Evolutionary conservation across 108 stramenopile genomes (phyloP).

Genomic region (Nannochloropsis granulata): DNA sequence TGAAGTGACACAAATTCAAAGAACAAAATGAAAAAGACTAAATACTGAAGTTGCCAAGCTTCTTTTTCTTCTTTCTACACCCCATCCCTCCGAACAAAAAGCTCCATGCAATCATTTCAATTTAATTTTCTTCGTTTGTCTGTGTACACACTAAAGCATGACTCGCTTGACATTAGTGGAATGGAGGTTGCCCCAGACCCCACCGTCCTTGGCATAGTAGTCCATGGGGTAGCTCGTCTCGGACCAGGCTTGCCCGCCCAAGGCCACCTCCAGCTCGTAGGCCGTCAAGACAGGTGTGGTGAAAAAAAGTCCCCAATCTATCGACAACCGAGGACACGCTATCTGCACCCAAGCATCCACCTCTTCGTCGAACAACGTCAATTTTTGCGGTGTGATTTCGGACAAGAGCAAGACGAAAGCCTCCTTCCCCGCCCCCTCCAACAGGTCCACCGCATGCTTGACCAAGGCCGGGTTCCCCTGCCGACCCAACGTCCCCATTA

Average conservation of each 20-base stretch:
- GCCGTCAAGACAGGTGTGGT: constrained; percentile 44
- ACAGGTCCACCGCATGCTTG: constrained; percentile 42
- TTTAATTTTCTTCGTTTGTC: too few relatives aligned
- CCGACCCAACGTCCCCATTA: constrained; percentile 87
- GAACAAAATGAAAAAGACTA: too few relatives aligned
- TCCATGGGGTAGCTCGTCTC: constrained; percentile 83
- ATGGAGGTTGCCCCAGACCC: constrained; percentile 84
- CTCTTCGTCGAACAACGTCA: constrained; percentile 47
- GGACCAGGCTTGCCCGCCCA: constrained; percentile 29
- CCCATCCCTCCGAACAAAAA: too few relatives aligned
- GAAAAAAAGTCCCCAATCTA: constrained; percentile 89
- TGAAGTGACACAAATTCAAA: too few relatives aligned
- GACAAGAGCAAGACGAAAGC: constrained; percentile 64
- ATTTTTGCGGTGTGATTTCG: constrained; percentile 75
- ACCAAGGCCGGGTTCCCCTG: constrained; percentile 95
- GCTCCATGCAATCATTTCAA: too few relatives aligned
- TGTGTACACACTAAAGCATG: background rate
- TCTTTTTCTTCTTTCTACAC: too few relatives aligned
- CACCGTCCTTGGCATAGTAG: constrained; percentile 71
- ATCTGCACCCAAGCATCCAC: constrained; percentile 91
- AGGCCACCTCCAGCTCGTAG: constrained; percentile 40
- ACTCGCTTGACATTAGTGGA: background rate
- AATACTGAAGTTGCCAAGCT: too few relatives aligned
- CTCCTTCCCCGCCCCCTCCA: constrained; percentile 44
- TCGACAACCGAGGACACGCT: constrained; percentile 85